A percentile compares a stretch with the other conserved stretches of the same genome.
These are phyloP conservation scores for Malania oleifera DNA, from an alignment of 164 flowering plant species.

Conservation along the genomic window DNA sequence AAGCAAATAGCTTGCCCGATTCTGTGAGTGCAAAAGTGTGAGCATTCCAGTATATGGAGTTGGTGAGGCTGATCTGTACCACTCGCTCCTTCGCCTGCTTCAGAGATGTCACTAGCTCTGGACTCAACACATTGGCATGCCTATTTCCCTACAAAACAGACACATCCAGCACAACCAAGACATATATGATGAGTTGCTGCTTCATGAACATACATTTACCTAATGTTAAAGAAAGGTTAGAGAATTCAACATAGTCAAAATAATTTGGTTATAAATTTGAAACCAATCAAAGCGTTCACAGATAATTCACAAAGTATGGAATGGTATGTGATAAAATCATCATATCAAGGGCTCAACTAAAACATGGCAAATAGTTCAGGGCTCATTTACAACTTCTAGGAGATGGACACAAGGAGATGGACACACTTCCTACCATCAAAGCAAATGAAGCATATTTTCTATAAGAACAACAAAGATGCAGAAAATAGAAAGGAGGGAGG, in stretches of 20 bases:
- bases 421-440: background rate
- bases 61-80: constrained; percentile 91
- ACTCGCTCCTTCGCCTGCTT: constrained; percentile 68
- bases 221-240: too few relatives aligned
- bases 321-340: too few relatives aligned
- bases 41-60: constrained; percentile 87
- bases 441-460: background rate
- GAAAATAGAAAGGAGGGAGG: background rate
- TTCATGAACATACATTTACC: too few relatives aligned
- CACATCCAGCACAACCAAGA: background rate
- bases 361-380: too few relatives aligned
- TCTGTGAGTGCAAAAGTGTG: constrained; percentile 95
- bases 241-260: too few relatives aligned
- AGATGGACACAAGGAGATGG: background rate
- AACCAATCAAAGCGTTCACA: too few relatives aligned
- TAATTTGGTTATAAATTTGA: too few relatives aligned
- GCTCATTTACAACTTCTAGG: background rate
- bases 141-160: constrained; percentile 47
- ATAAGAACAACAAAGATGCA: background rate
- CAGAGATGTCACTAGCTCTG: constrained; percentile 79
- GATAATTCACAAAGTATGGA: too few relatives aligned
- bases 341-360: too few relatives aligned
- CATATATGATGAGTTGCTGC: too few relatives aligned
- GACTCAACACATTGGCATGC: constrained; percentile 65
- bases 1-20: constrained; percentile 82